Evolutionary conservation across 73 alveolate genomes (phyloP).

Genomic region (Symbiodinium pilosum): DNA sequence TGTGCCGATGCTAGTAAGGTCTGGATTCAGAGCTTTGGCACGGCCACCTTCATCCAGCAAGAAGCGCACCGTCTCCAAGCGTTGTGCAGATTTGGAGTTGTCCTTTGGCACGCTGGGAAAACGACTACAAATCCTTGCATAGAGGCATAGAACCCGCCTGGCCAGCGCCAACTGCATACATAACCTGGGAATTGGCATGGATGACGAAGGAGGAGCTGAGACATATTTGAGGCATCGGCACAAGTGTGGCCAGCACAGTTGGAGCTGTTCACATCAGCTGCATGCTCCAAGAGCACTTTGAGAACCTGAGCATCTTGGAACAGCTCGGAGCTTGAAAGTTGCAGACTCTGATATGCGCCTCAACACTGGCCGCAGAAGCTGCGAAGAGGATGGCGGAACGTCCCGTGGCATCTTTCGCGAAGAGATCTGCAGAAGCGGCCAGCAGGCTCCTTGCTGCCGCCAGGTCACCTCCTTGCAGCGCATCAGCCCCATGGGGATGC

Average conservation of each 20-base stretch:
- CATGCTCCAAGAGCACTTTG: conserved; percentile 26
- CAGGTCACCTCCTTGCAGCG: conserved; percentile 86
- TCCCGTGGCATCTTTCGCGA: conserved; percentile 51
- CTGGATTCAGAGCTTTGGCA: not conserved
- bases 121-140: not conserved
- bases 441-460: conserved; percentile 3
- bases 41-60: conserved; percentile 36
- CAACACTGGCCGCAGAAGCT: conserved; percentile 23
- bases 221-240: not conserved
- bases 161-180: conserved; percentile 84
- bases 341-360: not conserved
- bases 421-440: not conserved
- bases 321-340: not conserved
- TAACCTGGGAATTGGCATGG: not conserved
- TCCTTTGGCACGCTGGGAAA: not conserved
- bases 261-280: conserved; percentile 28
- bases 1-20: not conserved
- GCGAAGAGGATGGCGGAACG: conserved; percentile 81
- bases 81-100: not conserved
- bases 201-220: not conserved
- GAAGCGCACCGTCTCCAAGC: conserved; percentile 26
- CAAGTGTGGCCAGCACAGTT: conserved; percentile 88
- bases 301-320: conserved; percentile 21
- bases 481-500: too few species aligned
- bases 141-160: too few species aligned